phyloP scores from a whole-genome alignment of 495 filamentous ascomycete genomes.

The Parathielavia appendiculata region DNA sequence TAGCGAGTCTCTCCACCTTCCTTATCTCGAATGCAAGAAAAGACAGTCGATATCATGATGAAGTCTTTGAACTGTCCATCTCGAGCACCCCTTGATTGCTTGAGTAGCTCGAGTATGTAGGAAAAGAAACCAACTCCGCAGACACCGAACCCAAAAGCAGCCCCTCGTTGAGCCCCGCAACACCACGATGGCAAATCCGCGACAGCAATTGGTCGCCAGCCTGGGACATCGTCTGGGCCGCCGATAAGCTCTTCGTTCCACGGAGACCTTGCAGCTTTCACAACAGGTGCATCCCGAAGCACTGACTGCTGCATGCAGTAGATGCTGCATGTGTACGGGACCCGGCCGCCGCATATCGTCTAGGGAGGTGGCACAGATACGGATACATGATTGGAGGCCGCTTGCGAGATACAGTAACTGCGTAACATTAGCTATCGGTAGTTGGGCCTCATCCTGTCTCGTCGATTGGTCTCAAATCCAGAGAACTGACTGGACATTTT shows the following conservation, averaged over 20 bases:
- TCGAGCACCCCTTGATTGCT: background rate
- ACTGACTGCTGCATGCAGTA: background rate
- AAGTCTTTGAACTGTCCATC: background rate
- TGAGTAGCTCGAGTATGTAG: background rate
- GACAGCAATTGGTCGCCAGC: slow-evolving; percentile 14
- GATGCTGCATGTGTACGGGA: background rate
- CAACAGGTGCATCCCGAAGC: background rate
- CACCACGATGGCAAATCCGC: slow-evolving; percentile 19
- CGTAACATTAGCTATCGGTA: too few species aligned
- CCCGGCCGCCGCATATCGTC: too few species aligned
- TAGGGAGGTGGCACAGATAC: too few species aligned
- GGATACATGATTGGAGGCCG: too few species aligned
- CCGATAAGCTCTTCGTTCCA: background rate
- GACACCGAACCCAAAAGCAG: background rate
- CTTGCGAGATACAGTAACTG: too few species aligned
- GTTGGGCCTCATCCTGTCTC: too few species aligned
- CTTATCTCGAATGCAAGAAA: background rate
- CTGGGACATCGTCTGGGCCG: background rate
- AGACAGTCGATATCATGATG: background rate
- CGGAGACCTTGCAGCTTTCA: background rate
- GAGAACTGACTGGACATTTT: too few species aligned
- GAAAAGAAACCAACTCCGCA: too few species aligned
- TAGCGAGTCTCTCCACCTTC: background rate
- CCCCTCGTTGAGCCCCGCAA: slow-evolving; percentile 17
- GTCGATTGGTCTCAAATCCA: too few species aligned